These are phyloP conservation scores for Leishmania martiniquensis DNA, from an alignment of 208 protist genomes.

Conservation along the genomic window DNA sequence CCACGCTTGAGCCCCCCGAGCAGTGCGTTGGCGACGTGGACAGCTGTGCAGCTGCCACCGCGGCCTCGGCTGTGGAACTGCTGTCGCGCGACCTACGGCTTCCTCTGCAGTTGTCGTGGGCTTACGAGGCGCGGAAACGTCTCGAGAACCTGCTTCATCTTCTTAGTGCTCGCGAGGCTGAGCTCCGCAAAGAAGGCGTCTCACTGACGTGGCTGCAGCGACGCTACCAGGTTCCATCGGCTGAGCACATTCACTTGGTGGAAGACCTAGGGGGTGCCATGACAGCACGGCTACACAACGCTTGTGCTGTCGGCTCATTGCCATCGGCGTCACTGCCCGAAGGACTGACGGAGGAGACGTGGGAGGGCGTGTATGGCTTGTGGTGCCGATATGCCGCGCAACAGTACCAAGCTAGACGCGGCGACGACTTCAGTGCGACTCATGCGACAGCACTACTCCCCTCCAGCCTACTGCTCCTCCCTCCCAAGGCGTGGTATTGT, in stretches of 20 bases:
- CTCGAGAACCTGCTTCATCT: constrained; percentile 47
- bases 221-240: constrained; percentile 8
- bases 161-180: constrained; percentile 34
- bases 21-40: neutral
- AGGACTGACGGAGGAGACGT: constrained; percentile 2
- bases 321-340: neutral
- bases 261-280: constrained; percentile 13
- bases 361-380: constrained; percentile 3
- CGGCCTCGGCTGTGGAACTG: neutral
- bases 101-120: constrained; percentile 31
- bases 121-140: constrained; percentile 25
- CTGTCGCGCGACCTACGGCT: constrained; percentile 11
- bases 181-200: constrained; percentile 10
- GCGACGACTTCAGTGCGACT: no score
- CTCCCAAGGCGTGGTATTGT: constrained; percentile 1
- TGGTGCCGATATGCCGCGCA: constrained; percentile 21
- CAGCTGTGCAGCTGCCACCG: neutral
- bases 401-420: neutral
- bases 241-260: constrained; percentile 13
- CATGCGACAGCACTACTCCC: neutral
- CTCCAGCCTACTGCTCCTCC: neutral
- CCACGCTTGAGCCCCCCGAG: neutral
- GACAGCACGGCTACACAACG: neutral
- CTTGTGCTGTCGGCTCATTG: constrained; percentile 4
- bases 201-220: constrained; percentile 8